Conservation (phyloP, 768 basidiomycete species). For the Phlebiopsis gigantea region DNA sequence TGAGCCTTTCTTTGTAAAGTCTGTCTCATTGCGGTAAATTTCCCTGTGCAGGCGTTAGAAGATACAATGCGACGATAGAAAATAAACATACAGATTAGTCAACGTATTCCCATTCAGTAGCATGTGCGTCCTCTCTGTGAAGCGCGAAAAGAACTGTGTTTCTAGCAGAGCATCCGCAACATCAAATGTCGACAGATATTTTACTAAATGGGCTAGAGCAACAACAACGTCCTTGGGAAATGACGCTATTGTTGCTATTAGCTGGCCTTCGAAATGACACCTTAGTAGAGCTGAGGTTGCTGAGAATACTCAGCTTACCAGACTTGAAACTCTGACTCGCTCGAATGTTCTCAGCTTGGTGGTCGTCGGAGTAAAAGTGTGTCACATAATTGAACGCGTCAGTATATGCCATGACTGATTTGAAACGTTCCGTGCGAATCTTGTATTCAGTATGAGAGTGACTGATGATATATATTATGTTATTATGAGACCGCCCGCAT, state of each 20-base stretch:
- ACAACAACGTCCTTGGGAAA: conserved; percentile 69
- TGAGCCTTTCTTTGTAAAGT: conserved; percentile 67
- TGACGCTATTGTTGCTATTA: conserved; percentile 56
- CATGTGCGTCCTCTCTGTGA: conserved; percentile 79
- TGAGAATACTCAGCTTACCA: background rate
- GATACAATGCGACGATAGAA: background rate
- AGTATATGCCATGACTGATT: conserved; percentile 49
- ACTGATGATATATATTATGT: background rate
- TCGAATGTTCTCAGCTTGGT: conserved; percentile 19
- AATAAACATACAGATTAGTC: conserved; percentile 52
- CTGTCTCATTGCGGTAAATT: conserved; percentile 88
- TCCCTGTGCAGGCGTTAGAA: conserved; percentile 57
- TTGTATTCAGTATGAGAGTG: conserved; percentile 28
- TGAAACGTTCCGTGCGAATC: conserved; percentile 61
- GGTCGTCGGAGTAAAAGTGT: conserved; percentile 58
- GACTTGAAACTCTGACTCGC: background rate
- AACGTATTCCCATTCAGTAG: conserved; percentile 84
- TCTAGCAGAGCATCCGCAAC: conserved; percentile 77
- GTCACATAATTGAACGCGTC: conserved; percentile 67
- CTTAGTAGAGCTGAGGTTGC: background rate
- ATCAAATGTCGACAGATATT: conserved; percentile 67
- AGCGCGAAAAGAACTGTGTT: conserved; percentile 72
- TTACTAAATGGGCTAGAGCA: conserved; percentile 67
- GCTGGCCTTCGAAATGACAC: conserved; percentile 39
- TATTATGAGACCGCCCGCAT: background rate